phyloP scores from a whole-genome alignment of 495 filamentous ascomycete genomes.

The Aspergillus mulundensis region DNA sequence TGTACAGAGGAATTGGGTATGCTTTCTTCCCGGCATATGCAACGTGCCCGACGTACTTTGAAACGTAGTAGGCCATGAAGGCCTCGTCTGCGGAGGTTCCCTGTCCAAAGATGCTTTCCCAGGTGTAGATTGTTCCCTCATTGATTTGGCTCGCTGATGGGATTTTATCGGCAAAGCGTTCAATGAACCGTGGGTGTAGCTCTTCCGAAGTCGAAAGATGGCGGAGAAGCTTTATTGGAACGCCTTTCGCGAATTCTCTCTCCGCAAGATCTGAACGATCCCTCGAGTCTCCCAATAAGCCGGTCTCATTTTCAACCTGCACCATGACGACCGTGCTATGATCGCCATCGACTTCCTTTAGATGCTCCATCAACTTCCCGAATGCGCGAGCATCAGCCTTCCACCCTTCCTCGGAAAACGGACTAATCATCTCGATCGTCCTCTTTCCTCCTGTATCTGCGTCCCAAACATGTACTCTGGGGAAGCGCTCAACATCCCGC shows the following conservation, averaged over 20 bases:
- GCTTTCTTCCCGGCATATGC: constrained; percentile 37
- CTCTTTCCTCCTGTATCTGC: constrained; percentile 20
- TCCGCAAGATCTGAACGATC: constrained; percentile 36
- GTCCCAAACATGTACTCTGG: constrained; percentile 26
- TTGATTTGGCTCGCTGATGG: background rate
- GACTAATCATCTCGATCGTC: constrained; percentile 29
- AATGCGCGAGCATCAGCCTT: constrained; percentile 25
- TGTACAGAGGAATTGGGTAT: constrained; percentile 44
- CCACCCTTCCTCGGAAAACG: constrained; percentile 30
- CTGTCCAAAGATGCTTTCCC: constrained; percentile 40
- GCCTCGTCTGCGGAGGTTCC: constrained; percentile 40
- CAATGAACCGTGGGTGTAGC: background rate
- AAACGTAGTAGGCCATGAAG: constrained; percentile 49
- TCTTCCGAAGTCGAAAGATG: constrained; percentile 13
- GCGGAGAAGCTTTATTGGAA: constrained; percentile 32
- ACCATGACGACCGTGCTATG: constrained; percentile 47
- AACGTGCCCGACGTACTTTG: constrained; percentile 39
- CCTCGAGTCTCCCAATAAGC: constrained; percentile 43
- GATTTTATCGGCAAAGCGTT: background rate
- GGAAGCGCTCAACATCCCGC: constrained; percentile 37
- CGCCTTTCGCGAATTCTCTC: constrained; percentile 26
- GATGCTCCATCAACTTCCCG: constrained; percentile 28
- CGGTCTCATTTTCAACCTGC: constrained; percentile 49
- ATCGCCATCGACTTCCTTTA: constrained; percentile 36
- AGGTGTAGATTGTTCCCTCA: constrained; percentile 9